phyloP scores from a whole-genome alignment of 1,139 yeast species.

The Zygosaccharomyces pseudobailii region DNA sequence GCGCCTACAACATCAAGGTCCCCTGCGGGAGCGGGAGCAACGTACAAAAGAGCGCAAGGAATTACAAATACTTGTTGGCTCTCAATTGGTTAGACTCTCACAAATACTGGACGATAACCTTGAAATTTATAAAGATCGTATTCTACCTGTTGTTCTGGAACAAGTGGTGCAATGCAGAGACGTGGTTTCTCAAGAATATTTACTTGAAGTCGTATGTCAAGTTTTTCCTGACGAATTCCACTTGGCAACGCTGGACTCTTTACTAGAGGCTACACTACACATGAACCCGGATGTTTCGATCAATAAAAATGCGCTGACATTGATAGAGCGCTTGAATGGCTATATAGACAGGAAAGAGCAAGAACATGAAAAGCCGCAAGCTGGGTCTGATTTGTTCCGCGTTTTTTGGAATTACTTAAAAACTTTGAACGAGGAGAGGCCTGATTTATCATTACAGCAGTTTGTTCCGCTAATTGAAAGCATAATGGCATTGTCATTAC shows the following conservation, averaged over 20 bases:
- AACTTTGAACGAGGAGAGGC: conserved; percentile 50
- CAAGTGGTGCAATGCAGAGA: conserved; percentile 93
- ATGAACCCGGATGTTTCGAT: conserved; percentile 68
- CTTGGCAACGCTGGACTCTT: conserved; percentile 61
- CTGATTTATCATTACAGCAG: conserved; percentile 62
- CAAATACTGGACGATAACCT: conserved; percentile 71
- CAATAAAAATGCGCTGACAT: conserved; percentile 59
- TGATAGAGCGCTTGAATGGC: conserved; percentile 70
- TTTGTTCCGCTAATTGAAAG: conserved; percentile 61
- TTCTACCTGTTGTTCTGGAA: conserved; percentile 78
- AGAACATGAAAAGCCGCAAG: conserved; percentile 6
- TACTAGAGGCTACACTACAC: conserved; percentile 61
- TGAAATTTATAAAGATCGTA: conserved; percentile 53
- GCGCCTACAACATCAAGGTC: conserved; percentile 92
- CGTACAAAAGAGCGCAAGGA: conserved; percentile 80
- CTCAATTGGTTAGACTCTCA: conserved; percentile 82
- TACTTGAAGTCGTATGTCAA: conserved; percentile 85
- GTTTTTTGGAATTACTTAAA: conserved; percentile 63
- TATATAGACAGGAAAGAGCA: conserved; percentile 43
- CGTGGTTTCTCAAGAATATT: conserved; percentile 83
- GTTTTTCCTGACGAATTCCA: conserved; percentile 95
- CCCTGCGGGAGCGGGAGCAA: conserved; percentile 71
- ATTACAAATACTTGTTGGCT: conserved; percentile 85
- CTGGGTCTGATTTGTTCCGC: conserved; percentile 42
- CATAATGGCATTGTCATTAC: conserved; percentile 57